A percentile compares a stretch with the other conserved stretches of the same genome.
Evolutionary conservation across 2,329 filamentous ascomycete genomes (phyloP).

Genomic region (Pleoardoris graminearum): DNA sequence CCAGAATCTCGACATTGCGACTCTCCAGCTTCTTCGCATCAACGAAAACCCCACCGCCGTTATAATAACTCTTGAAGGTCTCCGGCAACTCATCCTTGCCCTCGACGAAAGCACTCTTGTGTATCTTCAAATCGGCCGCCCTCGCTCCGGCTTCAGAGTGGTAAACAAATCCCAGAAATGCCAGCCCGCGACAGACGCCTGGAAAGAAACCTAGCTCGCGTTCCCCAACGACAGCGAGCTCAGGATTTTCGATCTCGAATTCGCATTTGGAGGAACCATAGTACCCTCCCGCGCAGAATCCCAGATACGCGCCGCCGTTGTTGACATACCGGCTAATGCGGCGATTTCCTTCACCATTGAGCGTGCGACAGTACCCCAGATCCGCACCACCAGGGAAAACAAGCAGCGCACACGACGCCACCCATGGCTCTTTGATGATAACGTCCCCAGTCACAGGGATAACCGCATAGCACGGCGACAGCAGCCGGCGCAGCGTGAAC

Average conservation of each 20-base stretch:
- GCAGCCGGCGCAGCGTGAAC: conserved; percentile 79
- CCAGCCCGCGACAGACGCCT: conserved; percentile 80
- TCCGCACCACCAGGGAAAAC: conserved; percentile 96
- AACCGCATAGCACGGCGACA: conserved; percentile 90
- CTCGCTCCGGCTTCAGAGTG: conserved; percentile 81
- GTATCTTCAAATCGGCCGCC: conserved; percentile 69
- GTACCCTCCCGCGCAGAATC: conserved; percentile 93
- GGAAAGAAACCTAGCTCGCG: conserved; percentile 89
- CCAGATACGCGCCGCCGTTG: conserved; percentile 81
- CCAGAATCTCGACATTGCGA: conserved; percentile 76
- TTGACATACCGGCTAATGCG: conserved; percentile 84
- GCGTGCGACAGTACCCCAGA: conserved; percentile 80
- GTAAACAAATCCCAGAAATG: conserved; percentile 89
- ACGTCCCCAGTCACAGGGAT: conserved; percentile 78
- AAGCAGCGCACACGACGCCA: conserved; percentile 79
- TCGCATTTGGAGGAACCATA: conserved; percentile 82
- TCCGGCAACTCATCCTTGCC: conserved; percentile 57
- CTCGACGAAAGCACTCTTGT: conserved; percentile 60
- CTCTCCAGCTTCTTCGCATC: conserved; percentile 67
- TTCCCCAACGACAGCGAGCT: conserved; percentile 81
- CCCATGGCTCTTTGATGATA: conserved; percentile 90
- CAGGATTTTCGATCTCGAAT: conserved; percentile 83
- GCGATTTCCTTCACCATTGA: conserved; percentile 87
- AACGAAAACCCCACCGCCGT: conserved; percentile 92
- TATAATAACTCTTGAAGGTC: conserved; percentile 80